These are phyloP conservation scores for Tuber calosporum DNA, from an alignment of 495 filamentous ascomycete genomes.

Conservation along the genomic window DNA sequence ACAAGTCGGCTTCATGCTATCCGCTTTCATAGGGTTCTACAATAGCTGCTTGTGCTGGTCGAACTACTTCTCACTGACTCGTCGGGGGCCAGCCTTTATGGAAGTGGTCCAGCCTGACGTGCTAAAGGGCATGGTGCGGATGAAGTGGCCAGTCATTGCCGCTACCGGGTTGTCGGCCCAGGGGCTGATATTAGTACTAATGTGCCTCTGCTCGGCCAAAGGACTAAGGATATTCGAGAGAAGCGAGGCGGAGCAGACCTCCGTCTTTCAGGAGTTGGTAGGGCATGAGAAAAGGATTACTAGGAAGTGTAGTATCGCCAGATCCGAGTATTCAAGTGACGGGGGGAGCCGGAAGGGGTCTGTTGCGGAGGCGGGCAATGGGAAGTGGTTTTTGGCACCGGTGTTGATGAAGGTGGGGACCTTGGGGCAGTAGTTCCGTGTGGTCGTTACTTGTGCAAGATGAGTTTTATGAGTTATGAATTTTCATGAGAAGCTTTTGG, in stretches of 20 bases:
- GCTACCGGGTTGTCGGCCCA: neutral
- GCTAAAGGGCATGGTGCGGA: neutral
- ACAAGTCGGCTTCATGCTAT: neutral
- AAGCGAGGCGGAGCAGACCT: neutral
- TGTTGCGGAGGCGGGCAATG: neutral
- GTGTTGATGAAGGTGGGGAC: neutral
- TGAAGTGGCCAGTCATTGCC: neutral
- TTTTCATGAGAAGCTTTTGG: neutral
- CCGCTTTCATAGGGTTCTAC: slow-evolving; percentile 6
- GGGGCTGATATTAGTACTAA: neutral
- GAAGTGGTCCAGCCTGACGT: neutral
- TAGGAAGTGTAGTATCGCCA: neutral
- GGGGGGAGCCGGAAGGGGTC: neutral
- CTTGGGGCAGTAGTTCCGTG: neutral
- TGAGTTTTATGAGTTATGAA: neutral
- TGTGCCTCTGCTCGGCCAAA: neutral
- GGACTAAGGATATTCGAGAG: neutral
- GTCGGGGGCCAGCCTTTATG: neutral
- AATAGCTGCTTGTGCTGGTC: neutral
- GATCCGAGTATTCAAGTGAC: neutral
- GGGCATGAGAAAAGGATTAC: neutral
- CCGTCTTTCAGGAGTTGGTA: neutral
- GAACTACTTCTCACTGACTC: neutral
- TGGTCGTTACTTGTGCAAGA: neutral
- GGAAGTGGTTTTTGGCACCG: neutral